Conservation (phyloP, 1,139 yeast genomes). For the Sugiyamaella novakii region DNA sequence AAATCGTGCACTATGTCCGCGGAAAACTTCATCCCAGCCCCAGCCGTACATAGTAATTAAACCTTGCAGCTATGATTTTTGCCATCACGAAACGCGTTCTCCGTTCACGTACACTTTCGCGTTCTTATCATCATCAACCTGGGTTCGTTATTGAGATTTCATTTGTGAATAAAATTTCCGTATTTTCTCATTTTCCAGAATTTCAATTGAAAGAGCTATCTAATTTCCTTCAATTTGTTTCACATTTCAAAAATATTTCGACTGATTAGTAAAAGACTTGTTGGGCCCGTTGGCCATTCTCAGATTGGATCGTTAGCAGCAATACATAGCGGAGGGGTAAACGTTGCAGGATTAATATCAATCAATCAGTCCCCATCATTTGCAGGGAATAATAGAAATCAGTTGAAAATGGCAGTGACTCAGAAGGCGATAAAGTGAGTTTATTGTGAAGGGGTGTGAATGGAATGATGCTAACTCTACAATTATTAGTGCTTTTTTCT, state of each 20-base stretch:
- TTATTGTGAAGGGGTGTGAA: not conserved
- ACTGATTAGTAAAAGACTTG: not conserved
- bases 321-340: not conserved
- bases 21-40: too few relatives aligned
- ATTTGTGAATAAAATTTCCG: too few relatives aligned
- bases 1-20: too few relatives aligned
- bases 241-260: conserved; percentile 13
- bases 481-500: conserved; percentile 9
- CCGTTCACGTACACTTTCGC: too few relatives aligned
- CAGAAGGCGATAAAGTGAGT: conserved; percentile 18
- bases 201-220: not conserved
- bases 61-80: too few relatives aligned
- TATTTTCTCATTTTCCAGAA: too few relatives aligned
- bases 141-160: too few relatives aligned
- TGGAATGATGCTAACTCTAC: not conserved
- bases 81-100: too few relatives aligned
- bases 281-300: conserved; percentile 14
- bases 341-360: not conserved
- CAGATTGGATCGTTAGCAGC: not conserved
- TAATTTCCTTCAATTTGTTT: not conserved
- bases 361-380: not conserved
- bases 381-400: not conserved
- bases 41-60: too few relatives aligned
- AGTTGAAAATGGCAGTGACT: conserved; percentile 14
- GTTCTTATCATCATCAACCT: too few relatives aligned